Evolutionary conservation across 2,329 filamentous ascomycete genomes (phyloP).

Genomic region (Didymella segeticola): DNA sequence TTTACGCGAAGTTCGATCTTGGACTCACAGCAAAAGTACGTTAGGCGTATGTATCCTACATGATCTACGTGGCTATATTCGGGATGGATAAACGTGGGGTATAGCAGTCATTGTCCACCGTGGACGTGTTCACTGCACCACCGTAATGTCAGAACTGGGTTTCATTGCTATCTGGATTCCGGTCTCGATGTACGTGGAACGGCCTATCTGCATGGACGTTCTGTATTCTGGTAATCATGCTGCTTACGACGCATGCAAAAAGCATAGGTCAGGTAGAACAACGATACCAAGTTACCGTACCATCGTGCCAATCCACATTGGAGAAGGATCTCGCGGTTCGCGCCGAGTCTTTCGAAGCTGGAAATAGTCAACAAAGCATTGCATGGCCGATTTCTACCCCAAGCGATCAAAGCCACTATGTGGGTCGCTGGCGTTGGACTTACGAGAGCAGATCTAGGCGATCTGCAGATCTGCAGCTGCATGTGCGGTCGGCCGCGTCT

Average conservation of each 20-base stretch:
- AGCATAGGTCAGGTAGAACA: slow-evolving; percentile 12
- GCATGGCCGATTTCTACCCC: background rate
- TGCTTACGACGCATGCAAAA: slow-evolving; percentile 11
- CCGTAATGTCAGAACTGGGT: slow-evolving; percentile 12
- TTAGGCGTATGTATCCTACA: slow-evolving; percentile 13
- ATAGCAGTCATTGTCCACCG: slow-evolving; percentile 3
- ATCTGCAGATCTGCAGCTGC: slow-evolving; percentile 16
- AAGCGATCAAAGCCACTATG: background rate
- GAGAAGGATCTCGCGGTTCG: background rate
- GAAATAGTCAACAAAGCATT: background rate
- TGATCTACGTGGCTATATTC: slow-evolving; percentile 13
- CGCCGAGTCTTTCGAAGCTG: background rate
- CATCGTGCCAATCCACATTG: background rate
- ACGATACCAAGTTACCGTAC: slow-evolving; percentile 6
- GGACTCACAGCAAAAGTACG: slow-evolving; percentile 17
- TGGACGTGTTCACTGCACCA: slow-evolving; percentile 1
- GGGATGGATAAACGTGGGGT: background rate
- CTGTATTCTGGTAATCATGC: slow-evolving; percentile 10
- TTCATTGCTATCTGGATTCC: slow-evolving; percentile 3
- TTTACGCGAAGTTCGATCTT: slow-evolving; percentile 15
- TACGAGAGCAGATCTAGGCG: slow-evolving; percentile 5
- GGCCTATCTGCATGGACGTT: slow-evolving; percentile 11
- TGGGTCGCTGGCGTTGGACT: background rate
- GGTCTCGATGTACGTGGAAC: slow-evolving; percentile 8
- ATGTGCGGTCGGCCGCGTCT: slow-evolving; percentile 4